Conservation (phyloP, 2,329 filamentous ascomycete species). For the Penicillium thymicola region DNA sequence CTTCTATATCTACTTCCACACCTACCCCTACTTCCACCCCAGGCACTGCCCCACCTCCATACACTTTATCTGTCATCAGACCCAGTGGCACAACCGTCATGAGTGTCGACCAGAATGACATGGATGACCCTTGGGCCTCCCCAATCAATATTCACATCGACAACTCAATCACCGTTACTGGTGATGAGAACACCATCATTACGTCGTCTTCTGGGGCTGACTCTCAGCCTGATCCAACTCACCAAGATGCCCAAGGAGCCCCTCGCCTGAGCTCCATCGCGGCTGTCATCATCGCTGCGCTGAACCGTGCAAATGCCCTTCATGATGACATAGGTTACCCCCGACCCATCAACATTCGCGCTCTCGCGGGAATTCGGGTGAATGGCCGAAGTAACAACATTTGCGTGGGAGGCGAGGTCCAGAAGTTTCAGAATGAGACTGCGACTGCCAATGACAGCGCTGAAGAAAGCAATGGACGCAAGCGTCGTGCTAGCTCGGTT, state of each 20-base stretch:
- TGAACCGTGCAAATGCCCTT: neutral
- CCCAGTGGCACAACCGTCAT: constrained; percentile 7
- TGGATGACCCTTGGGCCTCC: constrained; percentile 12
- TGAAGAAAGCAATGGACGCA: neutral
- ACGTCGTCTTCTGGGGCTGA: constrained; percentile 11
- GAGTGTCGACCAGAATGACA: constrained; percentile 15
- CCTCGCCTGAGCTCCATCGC: neutral
- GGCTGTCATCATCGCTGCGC: neutral
- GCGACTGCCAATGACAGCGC: neutral
- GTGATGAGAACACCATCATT: constrained; percentile 33
- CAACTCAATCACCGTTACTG: constrained; percentile 33
- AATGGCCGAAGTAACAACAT: constrained; percentile 1
- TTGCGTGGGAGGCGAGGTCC: neutral
- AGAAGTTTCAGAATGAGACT: neutral
- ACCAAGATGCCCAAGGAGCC: neutral
- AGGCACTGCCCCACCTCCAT: constrained; percentile 24
- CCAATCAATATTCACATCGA: constrained; percentile 36
- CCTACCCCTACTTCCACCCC: neutral
- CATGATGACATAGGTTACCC: neutral
- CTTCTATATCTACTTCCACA: neutral
- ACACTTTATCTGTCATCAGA: constrained; percentile 11
- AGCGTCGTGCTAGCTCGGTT: constrained; percentile 8
- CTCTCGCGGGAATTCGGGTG: constrained; percentile 31
- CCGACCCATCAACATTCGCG: neutral
- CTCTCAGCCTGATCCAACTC: neutral